These are phyloP conservation scores for Colletotrichum trifolii DNA, from an alignment of 2,329 filamentous ascomycete species.

Conservation along the genomic window DNA sequence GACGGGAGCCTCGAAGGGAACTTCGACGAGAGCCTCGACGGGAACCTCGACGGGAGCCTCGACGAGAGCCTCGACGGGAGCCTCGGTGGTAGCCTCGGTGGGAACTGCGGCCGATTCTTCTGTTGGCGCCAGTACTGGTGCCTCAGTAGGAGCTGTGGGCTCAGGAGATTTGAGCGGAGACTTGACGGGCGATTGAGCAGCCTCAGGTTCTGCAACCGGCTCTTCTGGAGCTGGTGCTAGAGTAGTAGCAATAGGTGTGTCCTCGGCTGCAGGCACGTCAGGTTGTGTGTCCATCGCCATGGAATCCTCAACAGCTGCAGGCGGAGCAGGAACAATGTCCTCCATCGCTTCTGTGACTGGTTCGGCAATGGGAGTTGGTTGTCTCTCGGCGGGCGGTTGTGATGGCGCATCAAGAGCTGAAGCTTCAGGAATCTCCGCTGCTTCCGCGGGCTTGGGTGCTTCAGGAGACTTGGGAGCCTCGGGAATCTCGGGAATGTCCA, in stretches of 20 bases:
- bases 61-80: neutral
- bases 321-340: neutral
- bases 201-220: neutral
- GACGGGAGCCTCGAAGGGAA: neutral
- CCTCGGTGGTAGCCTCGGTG: neutral
- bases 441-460: neutral
- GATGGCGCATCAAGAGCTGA: neutral
- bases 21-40: neutral
- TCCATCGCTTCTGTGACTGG: constrained; percentile 18
- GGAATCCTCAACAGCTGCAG: constrained; percentile 4
- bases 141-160: neutral
- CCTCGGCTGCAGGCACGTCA: constrained; percentile 1
- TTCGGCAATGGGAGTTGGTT: constrained; percentile 10
- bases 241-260: neutral
- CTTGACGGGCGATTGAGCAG: constrained; percentile 15
- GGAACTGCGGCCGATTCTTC: neutral
- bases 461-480: neutral
- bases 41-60: neutral
- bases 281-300: constrained; percentile 12
- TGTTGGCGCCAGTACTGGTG: neutral
- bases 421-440: constrained; percentile 9
- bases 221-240: neutral
- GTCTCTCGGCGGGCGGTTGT: constrained; percentile 2
- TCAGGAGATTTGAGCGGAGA: constrained; percentile 17
- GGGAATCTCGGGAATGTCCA: constrained; percentile 17